phyloP scores from a whole-genome alignment of 495 filamentous ascomycete species.

The Viridothelium virens region DNA sequence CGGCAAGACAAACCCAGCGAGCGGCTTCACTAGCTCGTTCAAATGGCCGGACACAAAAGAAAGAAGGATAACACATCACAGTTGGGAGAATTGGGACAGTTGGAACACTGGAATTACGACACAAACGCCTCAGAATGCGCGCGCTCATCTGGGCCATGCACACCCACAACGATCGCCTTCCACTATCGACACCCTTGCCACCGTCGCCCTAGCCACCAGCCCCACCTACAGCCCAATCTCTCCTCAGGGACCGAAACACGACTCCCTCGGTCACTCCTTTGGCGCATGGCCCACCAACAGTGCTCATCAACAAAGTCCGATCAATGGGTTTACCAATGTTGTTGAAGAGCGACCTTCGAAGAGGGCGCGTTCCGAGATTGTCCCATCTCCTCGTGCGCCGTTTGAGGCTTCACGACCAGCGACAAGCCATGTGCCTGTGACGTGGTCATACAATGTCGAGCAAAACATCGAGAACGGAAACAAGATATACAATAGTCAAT shows the following conservation, averaged over 20 bases:
- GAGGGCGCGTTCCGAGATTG: conserved; percentile 51
- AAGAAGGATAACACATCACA: not conserved
- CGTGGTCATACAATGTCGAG: conserved; percentile 28
- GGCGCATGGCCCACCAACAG: not conserved
- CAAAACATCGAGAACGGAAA: conserved; percentile 26
- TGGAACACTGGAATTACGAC: not conserved
- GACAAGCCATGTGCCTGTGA: conserved; percentile 36
- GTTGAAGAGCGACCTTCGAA: conserved; percentile 50
- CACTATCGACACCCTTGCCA: conserved; percentile 33
- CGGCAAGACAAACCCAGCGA: not conserved
- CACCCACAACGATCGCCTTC: conserved; percentile 21
- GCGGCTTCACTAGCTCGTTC: not conserved
- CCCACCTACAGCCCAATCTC: conserved; percentile 17
- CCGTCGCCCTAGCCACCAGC: conserved; percentile 29
- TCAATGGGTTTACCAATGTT: conserved; percentile 15
- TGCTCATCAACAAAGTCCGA: not conserved
- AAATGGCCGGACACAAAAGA: not conserved
- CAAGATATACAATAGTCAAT: not conserved
- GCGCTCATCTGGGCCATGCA: not conserved
- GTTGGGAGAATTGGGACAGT: not conserved
- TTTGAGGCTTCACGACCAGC: conserved; percentile 36
- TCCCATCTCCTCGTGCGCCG: conserved; percentile 42
- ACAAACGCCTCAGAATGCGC: conserved; percentile 4
- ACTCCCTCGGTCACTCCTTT: not conserved
- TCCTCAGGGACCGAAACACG: conserved; percentile 2